Conservation (phyloP, 331 rosid genomes). For the Rhamnella rubrinervis region DNA sequence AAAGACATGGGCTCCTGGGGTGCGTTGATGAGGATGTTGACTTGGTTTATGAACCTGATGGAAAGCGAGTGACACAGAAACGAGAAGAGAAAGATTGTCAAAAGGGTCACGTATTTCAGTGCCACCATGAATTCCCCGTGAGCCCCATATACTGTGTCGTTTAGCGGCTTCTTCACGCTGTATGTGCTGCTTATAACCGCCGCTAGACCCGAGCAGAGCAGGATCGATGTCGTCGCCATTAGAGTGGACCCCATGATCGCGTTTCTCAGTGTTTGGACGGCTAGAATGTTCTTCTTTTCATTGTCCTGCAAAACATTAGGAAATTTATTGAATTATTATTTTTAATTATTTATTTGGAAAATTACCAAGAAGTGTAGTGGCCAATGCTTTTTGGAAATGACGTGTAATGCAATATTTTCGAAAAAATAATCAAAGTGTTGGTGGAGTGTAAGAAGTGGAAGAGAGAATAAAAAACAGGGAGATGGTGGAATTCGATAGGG, state of each 20-base stretch:
- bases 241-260: slow-evolving; percentile 89
- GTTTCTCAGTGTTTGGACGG: slow-evolving; percentile 85
- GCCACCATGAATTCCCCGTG: slow-evolving; percentile 93
- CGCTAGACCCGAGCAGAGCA: slow-evolving; percentile 77
- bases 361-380: background rate
- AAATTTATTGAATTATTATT: background rate
- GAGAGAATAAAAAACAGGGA: background rate
- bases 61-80: slow-evolving; percentile 90
- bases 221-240: slow-evolving; percentile 92
- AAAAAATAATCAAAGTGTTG: background rate
- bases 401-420: slow-evolving; percentile 22
- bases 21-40: slow-evolving; percentile 72
- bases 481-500: slow-evolving; percentile 7
- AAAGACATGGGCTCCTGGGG: slow-evolving; percentile 53
- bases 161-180: slow-evolving; percentile 77
- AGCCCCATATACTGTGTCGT: slow-evolving; percentile 77
- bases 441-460: background rate
- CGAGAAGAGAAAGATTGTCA: slow-evolving; percentile 74
- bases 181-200: slow-evolving; percentile 95
- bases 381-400: background rate
- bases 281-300: slow-evolving; percentile 88
- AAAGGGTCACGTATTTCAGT: slow-evolving; percentile 71
- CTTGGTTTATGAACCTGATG: slow-evolving; percentile 81
- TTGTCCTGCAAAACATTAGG: slow-evolving; percentile 56
- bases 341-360: too few relatives aligned